phyloP scores from a whole-genome alignment of 192 early-diverging fungal genomes.

The Coemansia sp. region DNA sequence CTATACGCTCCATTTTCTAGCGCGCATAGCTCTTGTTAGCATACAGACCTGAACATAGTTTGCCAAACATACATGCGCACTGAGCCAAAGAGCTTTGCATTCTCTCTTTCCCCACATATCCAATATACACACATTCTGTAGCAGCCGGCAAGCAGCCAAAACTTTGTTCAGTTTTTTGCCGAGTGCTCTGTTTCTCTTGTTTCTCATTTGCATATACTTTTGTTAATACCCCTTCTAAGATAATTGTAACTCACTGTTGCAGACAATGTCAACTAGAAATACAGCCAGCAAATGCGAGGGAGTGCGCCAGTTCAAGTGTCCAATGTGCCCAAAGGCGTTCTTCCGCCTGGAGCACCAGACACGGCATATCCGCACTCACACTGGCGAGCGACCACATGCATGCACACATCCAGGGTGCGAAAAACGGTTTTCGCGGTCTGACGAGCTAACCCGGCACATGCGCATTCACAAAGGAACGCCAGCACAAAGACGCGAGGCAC shows the following conservation, averaged over 20 bases:
- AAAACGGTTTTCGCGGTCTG: conserved; percentile 75
- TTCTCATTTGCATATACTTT: not conserved
- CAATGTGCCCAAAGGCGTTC: conserved; percentile 72
- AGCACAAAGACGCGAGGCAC: conserved; percentile 40
- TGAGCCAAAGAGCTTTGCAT: conserved; percentile 1
- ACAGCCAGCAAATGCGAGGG: conserved; percentile 45
- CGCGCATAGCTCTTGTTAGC: not conserved
- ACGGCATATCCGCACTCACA: conserved; percentile 80
- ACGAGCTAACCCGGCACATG: conserved; percentile 77
- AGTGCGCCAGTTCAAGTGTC: conserved; percentile 67
- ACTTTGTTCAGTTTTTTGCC: not conserved
- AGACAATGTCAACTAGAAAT: conserved; percentile 41
- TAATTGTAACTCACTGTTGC: not conserved
- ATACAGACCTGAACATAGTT: not conserved
- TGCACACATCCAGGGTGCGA: conserved; percentile 77
- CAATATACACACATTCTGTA: not conserved
- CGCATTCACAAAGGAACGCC: conserved; percentile 50
- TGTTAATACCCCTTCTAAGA: not conserved
- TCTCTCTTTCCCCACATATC: conserved; percentile 13
- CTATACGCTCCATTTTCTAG: conserved; percentile 1
- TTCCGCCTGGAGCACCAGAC: conserved; percentile 78
- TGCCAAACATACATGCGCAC: conserved; percentile 15
- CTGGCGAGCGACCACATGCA: conserved; percentile 79
- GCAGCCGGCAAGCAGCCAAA: not conserved
- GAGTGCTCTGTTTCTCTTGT: conserved; percentile 7